Evolutionary conservation across 305 asterid species (phyloP).

Genomic region (Ajuga reptans): DNA sequence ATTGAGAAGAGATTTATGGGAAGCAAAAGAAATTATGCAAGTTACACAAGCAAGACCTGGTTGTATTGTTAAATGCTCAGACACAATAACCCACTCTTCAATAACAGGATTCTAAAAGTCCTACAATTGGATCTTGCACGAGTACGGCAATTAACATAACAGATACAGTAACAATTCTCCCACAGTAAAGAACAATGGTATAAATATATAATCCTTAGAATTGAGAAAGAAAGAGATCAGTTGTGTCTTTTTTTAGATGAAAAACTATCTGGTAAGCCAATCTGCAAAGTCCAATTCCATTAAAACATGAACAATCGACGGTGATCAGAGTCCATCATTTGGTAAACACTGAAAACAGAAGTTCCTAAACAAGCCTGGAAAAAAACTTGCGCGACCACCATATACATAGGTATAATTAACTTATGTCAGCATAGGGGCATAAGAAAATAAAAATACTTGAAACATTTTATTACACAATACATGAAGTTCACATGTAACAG

Average conservation of each 20-base stretch:
- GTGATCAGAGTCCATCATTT: background rate
- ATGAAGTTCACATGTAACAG: background rate
- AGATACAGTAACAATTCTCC: background rate
- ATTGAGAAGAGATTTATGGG: background rate
- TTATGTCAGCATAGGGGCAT: background rate
- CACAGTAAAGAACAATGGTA: background rate
- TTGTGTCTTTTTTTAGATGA: background rate
- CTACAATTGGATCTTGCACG: background rate
- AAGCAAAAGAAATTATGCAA: background rate
- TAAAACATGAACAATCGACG: background rate
- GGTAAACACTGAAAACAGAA: constrained; percentile 1
- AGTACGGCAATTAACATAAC: background rate
- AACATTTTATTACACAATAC: background rate
- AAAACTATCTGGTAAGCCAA: background rate
- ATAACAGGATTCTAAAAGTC: background rate
- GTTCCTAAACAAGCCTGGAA: background rate
- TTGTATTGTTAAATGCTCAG: background rate
- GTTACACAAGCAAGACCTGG: background rate
- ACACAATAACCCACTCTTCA: background rate
- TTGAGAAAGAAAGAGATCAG: background rate
- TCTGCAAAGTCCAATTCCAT: background rate
- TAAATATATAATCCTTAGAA: background rate
- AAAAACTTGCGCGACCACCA: background rate
- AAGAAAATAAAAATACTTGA: background rate
- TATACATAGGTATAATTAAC: background rate